phyloP scores from a whole-genome alignment of 1,284 basidiomycete genomes.

The Sanghuangporus baumii region DNA sequence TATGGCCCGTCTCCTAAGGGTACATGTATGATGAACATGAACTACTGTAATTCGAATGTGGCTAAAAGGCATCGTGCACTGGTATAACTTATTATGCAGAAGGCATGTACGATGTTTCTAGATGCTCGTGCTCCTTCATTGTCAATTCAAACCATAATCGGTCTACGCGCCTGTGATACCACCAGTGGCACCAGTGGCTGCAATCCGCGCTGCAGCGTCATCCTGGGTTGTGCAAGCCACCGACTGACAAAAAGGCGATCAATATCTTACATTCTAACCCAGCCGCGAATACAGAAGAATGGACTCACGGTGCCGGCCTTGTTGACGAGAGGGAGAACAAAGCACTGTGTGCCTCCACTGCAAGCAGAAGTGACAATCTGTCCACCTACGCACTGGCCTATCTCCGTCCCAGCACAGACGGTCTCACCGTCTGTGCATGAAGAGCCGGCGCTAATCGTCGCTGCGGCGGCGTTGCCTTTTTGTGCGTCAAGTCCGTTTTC shows the following conservation, averaged over 20 bases:
- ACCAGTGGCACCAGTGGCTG: slow-evolving; percentile 43
- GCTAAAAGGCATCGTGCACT: neutral
- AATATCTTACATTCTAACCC: neutral
- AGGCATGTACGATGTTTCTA: neutral
- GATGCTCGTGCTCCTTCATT: neutral
- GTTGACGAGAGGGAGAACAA: slow-evolving; percentile 57
- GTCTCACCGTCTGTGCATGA: slow-evolving; percentile 42
- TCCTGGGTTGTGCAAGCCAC: slow-evolving; percentile 47
- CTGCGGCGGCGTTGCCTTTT: slow-evolving; percentile 45
- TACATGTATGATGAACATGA: neutral
- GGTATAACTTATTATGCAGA: neutral
- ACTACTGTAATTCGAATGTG: neutral
- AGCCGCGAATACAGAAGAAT: neutral
- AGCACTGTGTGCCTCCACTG: slow-evolving; percentile 36
- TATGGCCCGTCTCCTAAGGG: neutral
- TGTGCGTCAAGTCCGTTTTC: slow-evolving; percentile 47
- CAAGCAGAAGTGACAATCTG: slow-evolving; percentile 41
- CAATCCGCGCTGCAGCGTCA: slow-evolving; percentile 49
- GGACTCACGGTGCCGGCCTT: slow-evolving; percentile 37
- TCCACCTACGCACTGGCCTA: slow-evolving; percentile 40
- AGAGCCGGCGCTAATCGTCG: slow-evolving; percentile 33
- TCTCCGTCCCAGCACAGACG: slow-evolving; percentile 30
- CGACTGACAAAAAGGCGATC: slow-evolving; percentile 22
- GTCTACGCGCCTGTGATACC: slow-evolving; percentile 26
- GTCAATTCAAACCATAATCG: neutral